These are phyloP conservation scores for Psidium friedrichsthalianum DNA, from an alignment of 345 rosid species.

Conservation along the genomic window DNA sequence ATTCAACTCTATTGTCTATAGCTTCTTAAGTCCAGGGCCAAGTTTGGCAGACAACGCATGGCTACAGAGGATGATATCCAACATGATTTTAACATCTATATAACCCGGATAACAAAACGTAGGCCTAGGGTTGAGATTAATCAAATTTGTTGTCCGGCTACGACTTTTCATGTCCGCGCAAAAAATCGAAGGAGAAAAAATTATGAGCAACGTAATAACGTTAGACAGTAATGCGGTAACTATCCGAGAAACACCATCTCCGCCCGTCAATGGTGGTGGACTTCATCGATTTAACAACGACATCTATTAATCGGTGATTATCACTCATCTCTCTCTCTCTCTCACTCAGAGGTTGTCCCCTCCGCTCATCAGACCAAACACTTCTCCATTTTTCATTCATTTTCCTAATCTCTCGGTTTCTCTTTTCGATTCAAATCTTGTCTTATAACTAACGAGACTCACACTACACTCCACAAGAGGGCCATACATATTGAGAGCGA, in stretches of 20 bases:
- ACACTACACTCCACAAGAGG: background rate
- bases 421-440: background rate
- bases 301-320: background rate
- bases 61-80: background rate
- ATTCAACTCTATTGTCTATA: background rate
- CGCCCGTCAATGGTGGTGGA: background rate
- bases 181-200: background rate
- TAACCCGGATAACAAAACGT: background rate
- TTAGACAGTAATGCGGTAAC: background rate
- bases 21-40: background rate
- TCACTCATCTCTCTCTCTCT: too few relatives aligned
- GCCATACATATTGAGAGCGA: background rate
- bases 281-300: background rate
- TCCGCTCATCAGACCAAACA: background rate
- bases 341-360: background rate
- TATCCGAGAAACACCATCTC: background rate
- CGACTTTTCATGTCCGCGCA: background rate
- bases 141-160: background rate
- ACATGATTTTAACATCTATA: background rate
- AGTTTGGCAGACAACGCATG: background rate
- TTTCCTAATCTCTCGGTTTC: background rate
- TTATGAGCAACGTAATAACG: background rate
- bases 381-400: background rate
- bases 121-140: background rate
- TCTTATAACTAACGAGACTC: background rate